These are phyloP conservation scores for Ogataea polymorpha DNA, from an alignment of 805 yeast species.

Conservation along the genomic window DNA sequence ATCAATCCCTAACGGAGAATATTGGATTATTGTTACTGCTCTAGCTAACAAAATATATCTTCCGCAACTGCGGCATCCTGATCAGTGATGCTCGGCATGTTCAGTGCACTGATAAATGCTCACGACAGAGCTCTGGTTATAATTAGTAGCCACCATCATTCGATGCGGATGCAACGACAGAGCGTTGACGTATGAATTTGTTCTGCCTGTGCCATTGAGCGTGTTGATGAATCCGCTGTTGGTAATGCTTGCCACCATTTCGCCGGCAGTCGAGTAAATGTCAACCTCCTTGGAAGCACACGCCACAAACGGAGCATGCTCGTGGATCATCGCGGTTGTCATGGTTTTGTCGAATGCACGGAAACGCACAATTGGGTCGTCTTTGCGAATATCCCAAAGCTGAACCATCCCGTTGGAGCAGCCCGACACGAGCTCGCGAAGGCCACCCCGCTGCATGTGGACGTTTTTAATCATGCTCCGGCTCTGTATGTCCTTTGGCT, in stretches of 20 bases:
- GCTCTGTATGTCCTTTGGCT: constrained; percentile 34
- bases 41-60: no score
- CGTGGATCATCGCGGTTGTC: constrained; percentile 81
- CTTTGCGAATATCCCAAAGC: constrained; percentile 84
- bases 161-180: constrained; percentile 88
- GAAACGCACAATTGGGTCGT: constrained; percentile 68
- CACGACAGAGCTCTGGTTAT: constrained; percentile 72
- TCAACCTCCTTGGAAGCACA: constrained; percentile 80
- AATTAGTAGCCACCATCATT: constrained; percentile 87
- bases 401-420: constrained; percentile 77
- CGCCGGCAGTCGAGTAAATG: constrained; percentile 85
- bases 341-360: constrained; percentile 47
- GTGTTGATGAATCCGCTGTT: constrained; percentile 36
- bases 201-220: constrained; percentile 43
- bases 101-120: constrained; percentile 51
- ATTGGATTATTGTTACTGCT: no score
- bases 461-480: constrained; percentile 55
- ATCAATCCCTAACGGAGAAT: no score
- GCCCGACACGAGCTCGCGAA: constrained; percentile 84
- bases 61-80: no score
- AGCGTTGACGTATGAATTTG: constrained; percentile 56
- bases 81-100: neutral
- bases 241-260: constrained; percentile 56
- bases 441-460: constrained; percentile 96
- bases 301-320: constrained; percentile 92